These are phyloP conservation scores for Prototheca cutis DNA, from an alignment of 163 green algal genomes.

Conservation along the genomic window DNA sequence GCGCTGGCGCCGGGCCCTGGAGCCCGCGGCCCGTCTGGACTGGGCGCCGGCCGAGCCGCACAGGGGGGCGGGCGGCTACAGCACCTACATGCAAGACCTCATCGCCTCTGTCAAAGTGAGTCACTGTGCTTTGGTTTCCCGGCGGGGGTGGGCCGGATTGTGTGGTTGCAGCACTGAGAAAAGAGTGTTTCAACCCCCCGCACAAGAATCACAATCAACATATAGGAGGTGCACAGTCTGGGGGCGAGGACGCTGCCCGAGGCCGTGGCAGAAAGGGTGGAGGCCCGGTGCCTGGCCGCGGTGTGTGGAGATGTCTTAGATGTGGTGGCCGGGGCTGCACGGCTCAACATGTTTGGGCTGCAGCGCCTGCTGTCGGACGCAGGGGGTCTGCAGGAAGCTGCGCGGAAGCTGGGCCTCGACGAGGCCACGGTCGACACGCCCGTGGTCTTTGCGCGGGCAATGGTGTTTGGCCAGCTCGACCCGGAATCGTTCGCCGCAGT, in stretches of 20 bases:
- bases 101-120: conserved; percentile 22
- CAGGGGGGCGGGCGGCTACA: conserved; percentile 5
- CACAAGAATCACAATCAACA: not conserved
- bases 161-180: too few species aligned
- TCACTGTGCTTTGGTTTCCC: too few species aligned
- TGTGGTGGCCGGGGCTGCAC: conserved; percentile 7
- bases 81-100: conserved; percentile 23
- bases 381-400: conserved; percentile 9
- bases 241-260: conserved; percentile 1
- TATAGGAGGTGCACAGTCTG: conserved; percentile 13
- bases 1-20: conserved; percentile 1
- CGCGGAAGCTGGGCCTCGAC: not conserved
- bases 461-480: not conserved
- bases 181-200: too few species aligned
- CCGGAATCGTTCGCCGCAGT: not conserved
- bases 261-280: conserved; percentile 3
- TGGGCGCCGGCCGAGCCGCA: conserved; percentile 26
- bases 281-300: conserved; percentile 1
- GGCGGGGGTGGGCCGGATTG: too few species aligned
- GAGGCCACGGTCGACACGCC: conserved; percentile 1
- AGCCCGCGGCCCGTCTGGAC: conserved; percentile 19
- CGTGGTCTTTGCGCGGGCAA: not conserved
- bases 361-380: conserved; percentile 33
- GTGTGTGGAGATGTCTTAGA: not conserved
- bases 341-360: conserved; percentile 40